Base-by-base conservation (phyloP, 2,329 filamentous ascomycete genomes). In the Aspergillus neoniger region DNA sequence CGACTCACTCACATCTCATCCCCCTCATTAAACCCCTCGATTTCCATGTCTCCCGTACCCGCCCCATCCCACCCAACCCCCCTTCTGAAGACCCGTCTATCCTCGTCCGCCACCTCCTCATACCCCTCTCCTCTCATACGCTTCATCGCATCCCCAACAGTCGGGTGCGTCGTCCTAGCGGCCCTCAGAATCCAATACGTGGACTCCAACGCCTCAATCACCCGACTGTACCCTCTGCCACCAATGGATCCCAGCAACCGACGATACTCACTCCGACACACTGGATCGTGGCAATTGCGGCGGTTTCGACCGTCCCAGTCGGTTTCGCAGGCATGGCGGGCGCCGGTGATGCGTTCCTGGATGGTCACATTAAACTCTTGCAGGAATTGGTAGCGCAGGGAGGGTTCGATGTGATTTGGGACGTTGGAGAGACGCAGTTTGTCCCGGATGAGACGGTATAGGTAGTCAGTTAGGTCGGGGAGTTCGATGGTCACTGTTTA, bases 371-470 rank as follows among this genome's bases (percentile, higher is more conserved):
- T 57, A 17, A 69, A 63, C 59, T 76, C 74, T 7, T 52, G 47
- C 3, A 54, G 23, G 8, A 75, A 36, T 59, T 76, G 74, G 38
- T 66, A 56, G 1, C 55, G 57, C 5, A 76, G 47, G 7, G 69
- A 61, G 19, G 36, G 28, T 41, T 71, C 63, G 52, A 74, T 43
- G 8, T 63, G 47, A 10, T 32, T 52, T n/a, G 39, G 7, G 65
- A 70, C 30, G 50, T 23, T 14, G 48, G 57, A 17, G 58, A 55
- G 49, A 5, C 65, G 68, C 15, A 76, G 63, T 25, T 69, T 64
- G 64, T 74, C 72, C 10, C 74, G 68, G n/a, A 76, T 68, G 32
- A 77, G 58, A 6, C 72, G 72, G 64, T 65, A 77, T n/a, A 76
- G 36, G 60, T 72, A 76, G 48, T 68, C 66, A 12, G 69, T 65